A percentile compares a stretch with the other conserved stretches of the same genome.
These are phyloP conservation scores for Elongisporangium undulatum DNA, from an alignment of 352 stramenopile genomes.

Conservation along the genomic window DNA sequence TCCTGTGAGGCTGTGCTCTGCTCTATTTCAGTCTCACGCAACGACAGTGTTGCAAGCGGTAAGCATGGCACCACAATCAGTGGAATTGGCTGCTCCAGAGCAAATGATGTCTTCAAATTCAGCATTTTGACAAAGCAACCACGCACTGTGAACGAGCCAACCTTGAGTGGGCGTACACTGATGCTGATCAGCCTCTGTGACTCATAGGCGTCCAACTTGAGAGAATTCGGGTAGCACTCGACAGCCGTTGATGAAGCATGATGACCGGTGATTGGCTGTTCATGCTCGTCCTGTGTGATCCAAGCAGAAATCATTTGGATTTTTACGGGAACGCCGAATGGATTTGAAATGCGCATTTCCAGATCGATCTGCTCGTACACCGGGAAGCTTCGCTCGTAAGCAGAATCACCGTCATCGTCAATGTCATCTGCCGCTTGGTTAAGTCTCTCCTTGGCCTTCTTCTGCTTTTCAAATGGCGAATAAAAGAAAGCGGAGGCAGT, in stretches of 20 bases:
- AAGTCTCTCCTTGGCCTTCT: conserved; percentile 11
- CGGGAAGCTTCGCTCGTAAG: conserved; percentile 43
- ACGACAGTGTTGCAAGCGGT: conserved; percentile 38
- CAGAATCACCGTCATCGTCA: conserved; percentile 11
- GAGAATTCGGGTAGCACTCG: conserved; percentile 56
- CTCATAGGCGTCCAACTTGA: conserved; percentile 51
- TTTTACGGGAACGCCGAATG: conserved; percentile 52
- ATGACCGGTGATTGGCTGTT: background rate
- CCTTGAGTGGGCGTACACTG: conserved; percentile 32
- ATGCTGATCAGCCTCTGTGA: conserved; percentile 40
- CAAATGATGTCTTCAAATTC: conserved; percentile 59
- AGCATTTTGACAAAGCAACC: conserved; percentile 62
- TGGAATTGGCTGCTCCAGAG: conserved; percentile 14
- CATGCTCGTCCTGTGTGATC: conserved; percentile 17
- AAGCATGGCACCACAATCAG: conserved; percentile 42
- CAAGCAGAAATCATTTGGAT: conserved; percentile 59
- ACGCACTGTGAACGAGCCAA: conserved; percentile 34
- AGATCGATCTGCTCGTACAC: conserved; percentile 54
- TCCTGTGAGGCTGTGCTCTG: background rate
- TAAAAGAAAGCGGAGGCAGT: conserved; percentile 42
- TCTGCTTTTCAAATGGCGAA: conserved; percentile 55
- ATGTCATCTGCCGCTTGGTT: conserved; percentile 10
- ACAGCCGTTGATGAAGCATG: conserved; percentile 11
- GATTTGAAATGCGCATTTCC: conserved; percentile 61
- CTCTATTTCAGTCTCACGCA: conserved; percentile 31